Conservation (phyloP, 1,284 basidiomycete species). For the Agaricales sp. region DNA sequence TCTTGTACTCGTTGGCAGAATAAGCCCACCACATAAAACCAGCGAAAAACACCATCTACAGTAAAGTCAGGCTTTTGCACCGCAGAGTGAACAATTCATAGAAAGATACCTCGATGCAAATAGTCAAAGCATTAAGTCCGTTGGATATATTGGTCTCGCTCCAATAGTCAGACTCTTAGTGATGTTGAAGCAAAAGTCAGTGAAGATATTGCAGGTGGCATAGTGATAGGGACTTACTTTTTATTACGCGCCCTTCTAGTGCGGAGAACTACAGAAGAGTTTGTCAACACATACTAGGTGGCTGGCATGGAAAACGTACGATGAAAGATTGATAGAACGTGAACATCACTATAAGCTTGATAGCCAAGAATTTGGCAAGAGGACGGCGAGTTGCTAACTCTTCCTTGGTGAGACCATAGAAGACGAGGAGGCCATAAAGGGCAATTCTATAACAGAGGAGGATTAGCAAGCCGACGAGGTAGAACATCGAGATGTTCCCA, state of each 20-base stretch:
- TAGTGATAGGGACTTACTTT: conserved; percentile 26
- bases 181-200: conserved; percentile 7
- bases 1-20: conserved; percentile 53
- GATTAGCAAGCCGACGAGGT: neutral
- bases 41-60: conserved; percentile 75
- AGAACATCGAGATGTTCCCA: conserved; percentile 21
- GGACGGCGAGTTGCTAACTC: neutral
- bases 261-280: conserved; percentile 36
- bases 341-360: conserved; percentile 82
- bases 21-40: conserved; percentile 78
- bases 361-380: conserved; percentile 17
- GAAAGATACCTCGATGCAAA: conserved; percentile 62
- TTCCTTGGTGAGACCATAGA: neutral
- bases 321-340: conserved; percentile 74
- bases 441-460: conserved; percentile 40
- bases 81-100: neutral
- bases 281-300: neutral
- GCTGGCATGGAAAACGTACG: conserved; percentile 28
- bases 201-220: neutral
- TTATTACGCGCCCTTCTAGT: conserved; percentile 51
- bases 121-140: conserved; percentile 73
- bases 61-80: conserved; percentile 5
- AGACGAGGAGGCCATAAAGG: conserved; percentile 63
- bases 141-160: conserved; percentile 70
- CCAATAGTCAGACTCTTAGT: conserved; percentile 72